Evolutionary conservation across 2,329 filamentous ascomycete species (phyloP), one percentile per base, ranked within the genome.

Genomic region (Ambrosiella cleistominuta): DNA sequence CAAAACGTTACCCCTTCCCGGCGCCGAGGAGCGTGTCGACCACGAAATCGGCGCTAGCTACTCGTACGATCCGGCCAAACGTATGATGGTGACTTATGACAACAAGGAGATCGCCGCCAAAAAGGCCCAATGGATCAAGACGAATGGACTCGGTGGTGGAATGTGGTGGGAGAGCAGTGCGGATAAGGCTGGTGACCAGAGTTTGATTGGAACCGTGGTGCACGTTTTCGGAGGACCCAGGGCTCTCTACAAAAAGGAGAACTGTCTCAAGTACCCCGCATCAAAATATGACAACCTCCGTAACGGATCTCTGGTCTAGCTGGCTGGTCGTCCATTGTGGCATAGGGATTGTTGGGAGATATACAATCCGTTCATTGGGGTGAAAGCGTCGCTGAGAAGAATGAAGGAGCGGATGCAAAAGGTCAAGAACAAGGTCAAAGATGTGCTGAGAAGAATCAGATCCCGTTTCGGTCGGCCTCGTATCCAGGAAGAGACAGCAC

Each of bases 161-260:
- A 96, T 97, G 90, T 97, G 88, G 88, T 95, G 89, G 89, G 90
- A 96, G 72, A 87, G 81, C 64, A 91, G 85, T 65, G 83, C 80
- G 0, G 91, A 96, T 68, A 83, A 82, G 66, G 66, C 70, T 2
- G 82, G 81, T 0, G 72, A 75, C 0, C 70, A 76, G 57, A 91
- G 86, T 64, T 67, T 96, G 66, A 88, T 90, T 58, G 71, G 69
- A 6, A 82, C 77, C 12, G 81, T 83, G 13, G 79, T 85, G 1
- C 72, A 77, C 38, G 71, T 69, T 0, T 68, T 87, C 9, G 83
- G 81, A 15, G 80, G 81, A 0, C 66, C 70, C 0, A 63, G 63
- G 3, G 68, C 64, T 1, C 69, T 88, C 39, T 72, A 80, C 61
- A 70, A 70, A 65, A 71, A 69, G 55, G 64, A 72, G 15, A 88